Evolutionary conservation across 768 basidiomycete genomes (phyloP).

Genomic region (Leucocoprinus sp.): DNA sequence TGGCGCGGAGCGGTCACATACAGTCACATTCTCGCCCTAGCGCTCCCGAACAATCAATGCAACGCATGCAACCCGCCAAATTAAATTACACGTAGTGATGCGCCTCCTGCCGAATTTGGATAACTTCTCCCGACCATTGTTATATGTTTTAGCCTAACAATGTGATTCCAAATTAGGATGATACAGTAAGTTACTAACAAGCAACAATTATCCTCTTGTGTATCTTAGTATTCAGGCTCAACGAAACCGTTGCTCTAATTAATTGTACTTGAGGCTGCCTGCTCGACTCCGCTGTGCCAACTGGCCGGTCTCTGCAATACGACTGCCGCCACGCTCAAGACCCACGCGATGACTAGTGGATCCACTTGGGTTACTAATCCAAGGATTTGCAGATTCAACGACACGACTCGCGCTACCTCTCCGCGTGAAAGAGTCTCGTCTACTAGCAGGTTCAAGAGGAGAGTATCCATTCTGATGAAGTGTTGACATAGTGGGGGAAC

Average conservation of each 20-base stretch:
- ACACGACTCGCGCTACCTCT: conserved; percentile 28
- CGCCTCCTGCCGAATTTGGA: conserved; percentile 3
- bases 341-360: conserved; percentile 46
- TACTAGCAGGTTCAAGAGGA: conserved; percentile 46
- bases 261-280: conserved; percentile 7
- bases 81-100: conserved; percentile 25
- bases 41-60: conserved; percentile 26
- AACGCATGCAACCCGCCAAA: conserved; percentile 23
- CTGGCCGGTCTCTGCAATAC: conserved; percentile 53
- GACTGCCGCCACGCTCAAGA: conserved; percentile 56
- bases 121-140: not conserved
- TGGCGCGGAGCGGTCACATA: conserved; percentile 20
- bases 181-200: conserved; percentile 10
- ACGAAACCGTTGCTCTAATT: conserved; percentile 6
- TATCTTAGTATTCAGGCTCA: conserved; percentile 9
- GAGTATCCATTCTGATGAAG: conserved; percentile 37
- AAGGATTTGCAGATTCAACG: conserved; percentile 24
- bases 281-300: conserved; percentile 25
- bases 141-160: not conserved
- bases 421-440: conserved; percentile 39
- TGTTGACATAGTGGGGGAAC: conserved; percentile 52
- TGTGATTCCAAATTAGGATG: conserved; percentile 7
- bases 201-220: conserved; percentile 8
- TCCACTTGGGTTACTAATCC: conserved; percentile 28
- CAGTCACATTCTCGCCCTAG: conserved; percentile 21